These are phyloP conservation scores for Leishmania mexicana DNA, from an alignment of 208 protist species.

Conservation along the genomic window DNA sequence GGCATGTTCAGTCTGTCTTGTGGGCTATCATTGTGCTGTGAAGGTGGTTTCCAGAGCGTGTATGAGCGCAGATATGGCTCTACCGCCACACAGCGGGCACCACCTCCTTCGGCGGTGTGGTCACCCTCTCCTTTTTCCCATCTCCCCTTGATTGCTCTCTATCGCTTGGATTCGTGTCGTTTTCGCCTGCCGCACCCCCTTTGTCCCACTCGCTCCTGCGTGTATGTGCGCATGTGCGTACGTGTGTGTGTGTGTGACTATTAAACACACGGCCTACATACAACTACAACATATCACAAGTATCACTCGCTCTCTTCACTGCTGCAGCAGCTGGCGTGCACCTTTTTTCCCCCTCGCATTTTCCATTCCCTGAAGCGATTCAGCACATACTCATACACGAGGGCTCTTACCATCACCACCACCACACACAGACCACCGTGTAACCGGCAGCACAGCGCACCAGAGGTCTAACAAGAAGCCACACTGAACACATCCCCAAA, in stretches of 20 bases:
- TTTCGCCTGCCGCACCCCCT: background rate
- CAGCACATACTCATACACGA: background rate
- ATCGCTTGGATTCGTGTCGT: background rate
- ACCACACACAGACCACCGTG: background rate
- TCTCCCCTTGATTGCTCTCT: background rate
- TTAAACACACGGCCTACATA: background rate
- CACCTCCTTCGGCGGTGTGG: background rate
- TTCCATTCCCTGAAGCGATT: background rate
- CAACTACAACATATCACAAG: background rate
- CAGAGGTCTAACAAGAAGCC: background rate
- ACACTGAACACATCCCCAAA: background rate
- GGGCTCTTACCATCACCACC: background rate
- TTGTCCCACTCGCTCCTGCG: background rate
- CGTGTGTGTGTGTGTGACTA: background rate
- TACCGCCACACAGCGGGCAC: background rate
- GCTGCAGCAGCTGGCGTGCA: background rate
- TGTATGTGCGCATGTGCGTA: background rate
- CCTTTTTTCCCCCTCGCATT: constrained; percentile 1
- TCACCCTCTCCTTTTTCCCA: background rate
- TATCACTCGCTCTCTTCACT: background rate
- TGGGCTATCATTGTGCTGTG: background rate
- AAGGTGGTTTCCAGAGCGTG: background rate
- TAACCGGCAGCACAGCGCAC: background rate
- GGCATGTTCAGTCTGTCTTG: background rate
- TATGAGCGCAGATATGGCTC: background rate